Base-by-base conservation (phyloP, 805 yeast species). In the Ogataea nakhonphanomensis region DNA sequence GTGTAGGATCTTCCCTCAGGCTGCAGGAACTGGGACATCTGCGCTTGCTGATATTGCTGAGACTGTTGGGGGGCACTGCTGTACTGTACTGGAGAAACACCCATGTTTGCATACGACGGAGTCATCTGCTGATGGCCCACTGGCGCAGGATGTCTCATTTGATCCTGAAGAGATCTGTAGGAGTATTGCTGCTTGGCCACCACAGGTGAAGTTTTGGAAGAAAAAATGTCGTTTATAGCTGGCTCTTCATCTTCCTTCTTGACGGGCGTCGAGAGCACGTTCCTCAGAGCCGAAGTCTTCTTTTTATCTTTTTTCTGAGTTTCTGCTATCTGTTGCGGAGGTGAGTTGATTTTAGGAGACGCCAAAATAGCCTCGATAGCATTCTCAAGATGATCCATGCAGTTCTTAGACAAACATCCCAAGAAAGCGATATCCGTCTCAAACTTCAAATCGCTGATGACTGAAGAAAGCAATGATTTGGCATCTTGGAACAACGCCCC, bases 401-500 rank as follows among this genome's bases (percentile, higher is more conserved):
- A 76, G 45, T 74, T 75, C 48, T 67, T 66, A 7, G 85, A 76
- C 20, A 84, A 57, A 28, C 79, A 70, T 0, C 89, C 88, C 1
- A 87, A 79, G 20, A 78, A 60, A 13, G 74, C 79, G 33, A 70
- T 62, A 14, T 61, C 63, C 33, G 78, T 71, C 50, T 79, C 84
- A 10, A 58, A 51, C 48, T 68, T 75, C 42, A 83, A 62, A 35
- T 73, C 76, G 15, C 67, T 62, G 2, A 81, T 60, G 2, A 79
- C 69, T 23, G 66, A 73, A 14, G 67, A 60, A 33, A 88, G 61
- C 34, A 84, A 63, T 25, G 62, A 69, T 49, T 78, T 82, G 55
- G 81, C 78, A 37, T 81, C 88, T 54, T 78, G 84, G 55, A 81
- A 79, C 39, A 88, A 62, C 1, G 91, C 80, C 0, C 96, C 95